Evolutionary conservation across 345 rosid species (phyloP), one percentile per base, ranked within the genome.

Genomic region (Hypericum perforatum): DNA sequence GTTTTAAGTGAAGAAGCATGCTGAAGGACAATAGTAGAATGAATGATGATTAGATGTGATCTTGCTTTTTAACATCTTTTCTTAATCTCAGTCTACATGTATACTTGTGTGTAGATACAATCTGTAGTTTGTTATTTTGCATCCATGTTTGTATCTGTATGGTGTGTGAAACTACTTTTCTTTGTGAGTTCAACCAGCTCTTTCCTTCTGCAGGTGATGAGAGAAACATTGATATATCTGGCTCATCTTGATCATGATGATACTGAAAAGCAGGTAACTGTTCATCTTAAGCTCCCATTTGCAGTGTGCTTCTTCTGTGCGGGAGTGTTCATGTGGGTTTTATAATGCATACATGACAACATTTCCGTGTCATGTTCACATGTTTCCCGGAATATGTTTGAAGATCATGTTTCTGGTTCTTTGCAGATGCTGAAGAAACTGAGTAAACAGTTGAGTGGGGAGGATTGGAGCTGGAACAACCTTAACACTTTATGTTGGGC

Each of bases 401-500:
- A 60, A 56, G 42, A 39, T 58, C 38, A 43, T 36, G 22, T 48
- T 32, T 42, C 38, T 57, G 41, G 14, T 62, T 38, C 50, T 5
- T 52, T n/a, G 49, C 65, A 94, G 99, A 94, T 94, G 99, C 63
- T 94, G 65, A 84, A 77, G 82, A 94, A 94, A 69, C 78, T 94
- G 55, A 86, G 82, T 53, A 94, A 94, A 75, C 99, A 89, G 73
- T 63, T 86, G 70, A 84, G 79, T 61, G 94, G 97, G 60, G 97
- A 94, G 75, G 99, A 94, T 65, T 94, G 97, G 95, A 85, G 86
- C 15, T 89, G 97, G 99, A 94, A 94, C 74, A 94, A 86, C 56
- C 53, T 94, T 47, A 94, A 86, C 66, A 94, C 99, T 8, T 69
- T 94, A 54, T 94, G 99, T 76, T 94, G 99, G 99, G 99, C 97